Evolutionary conservation across 768 basidiomycete genomes (phyloP).

Genomic region (Lentinus brumalis): DNA sequence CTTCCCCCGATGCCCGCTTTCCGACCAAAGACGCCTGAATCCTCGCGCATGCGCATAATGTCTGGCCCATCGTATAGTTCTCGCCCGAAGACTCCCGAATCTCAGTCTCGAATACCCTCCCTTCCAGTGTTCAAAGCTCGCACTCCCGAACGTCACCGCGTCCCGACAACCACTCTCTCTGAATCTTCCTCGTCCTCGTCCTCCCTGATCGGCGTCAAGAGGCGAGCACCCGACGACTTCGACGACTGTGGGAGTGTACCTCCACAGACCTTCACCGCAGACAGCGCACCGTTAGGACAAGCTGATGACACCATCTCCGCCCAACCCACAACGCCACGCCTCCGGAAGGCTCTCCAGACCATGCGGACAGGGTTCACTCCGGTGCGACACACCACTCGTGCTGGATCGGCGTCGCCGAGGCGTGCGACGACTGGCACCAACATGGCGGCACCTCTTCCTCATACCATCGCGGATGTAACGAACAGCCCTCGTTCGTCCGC

Average conservation of each 20-base stretch:
- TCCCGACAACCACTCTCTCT: slow-evolving; percentile 5
- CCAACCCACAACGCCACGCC: slow-evolving; percentile 56
- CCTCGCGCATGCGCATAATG: slow-evolving; percentile 23
- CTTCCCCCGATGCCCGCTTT: slow-evolving; percentile 16
- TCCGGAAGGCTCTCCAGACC: slow-evolving; percentile 58
- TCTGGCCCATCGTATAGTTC: slow-evolving; percentile 16
- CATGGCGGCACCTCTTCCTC: slow-evolving; percentile 32
- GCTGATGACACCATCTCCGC: slow-evolving; percentile 34
- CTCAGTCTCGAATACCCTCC: slow-evolving; percentile 13
- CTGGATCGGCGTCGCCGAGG: slow-evolving; percentile 51
- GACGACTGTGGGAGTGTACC: slow-evolving; percentile 58
- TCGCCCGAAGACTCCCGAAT: slow-evolving; percentile 32
- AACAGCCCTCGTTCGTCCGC: slow-evolving; percentile 52
- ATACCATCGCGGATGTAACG: slow-evolving; percentile 59
- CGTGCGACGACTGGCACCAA: slow-evolving; percentile 38
- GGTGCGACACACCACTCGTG: slow-evolving; percentile 53
- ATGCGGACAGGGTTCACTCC: slow-evolving; percentile 75
- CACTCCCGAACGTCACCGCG: slow-evolving; percentile 45
- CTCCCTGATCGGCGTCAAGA: slow-evolving; percentile 61
- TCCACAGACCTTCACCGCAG: slow-evolving; percentile 64
- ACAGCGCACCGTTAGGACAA: slow-evolving; percentile 37
- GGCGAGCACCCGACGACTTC: slow-evolving; percentile 77
- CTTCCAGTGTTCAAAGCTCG: slow-evolving; percentile 48
- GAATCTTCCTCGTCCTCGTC: slow-evolving; percentile 25
- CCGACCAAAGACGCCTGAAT: slow-evolving; percentile 35